Conservation (phyloP, 2,329 filamentous ascomycete genomes). For the Colletotrichum trifolii region DNA sequence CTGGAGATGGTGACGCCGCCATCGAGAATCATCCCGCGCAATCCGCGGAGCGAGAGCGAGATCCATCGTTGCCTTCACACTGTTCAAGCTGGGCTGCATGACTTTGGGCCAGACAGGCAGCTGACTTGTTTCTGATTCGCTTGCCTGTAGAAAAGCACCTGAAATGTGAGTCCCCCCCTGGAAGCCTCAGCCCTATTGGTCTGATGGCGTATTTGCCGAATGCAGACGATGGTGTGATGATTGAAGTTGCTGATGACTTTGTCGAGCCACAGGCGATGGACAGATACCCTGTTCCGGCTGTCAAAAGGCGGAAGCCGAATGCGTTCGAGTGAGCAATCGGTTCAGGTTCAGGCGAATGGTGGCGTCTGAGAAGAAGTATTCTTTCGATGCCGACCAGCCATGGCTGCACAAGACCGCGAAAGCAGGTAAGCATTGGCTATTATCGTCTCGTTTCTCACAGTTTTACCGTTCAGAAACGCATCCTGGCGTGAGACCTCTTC, state of each 20-base stretch:
- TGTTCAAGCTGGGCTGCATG: not conserved
- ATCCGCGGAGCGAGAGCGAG: too few relatives aligned
- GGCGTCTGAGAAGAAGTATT: slow-evolving; percentile 6
- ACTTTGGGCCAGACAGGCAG: not conserved
- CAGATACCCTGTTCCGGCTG: slow-evolving; percentile 19
- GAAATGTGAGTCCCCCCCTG: slow-evolving; percentile 7
- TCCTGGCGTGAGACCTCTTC: not conserved
- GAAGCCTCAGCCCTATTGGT: not conserved
- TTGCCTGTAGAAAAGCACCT: slow-evolving; percentile 10
- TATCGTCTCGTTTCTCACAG: too few relatives aligned
- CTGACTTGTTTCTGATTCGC: not conserved
- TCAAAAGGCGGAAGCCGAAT: slow-evolving; percentile 14
- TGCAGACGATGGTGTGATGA: not conserved
- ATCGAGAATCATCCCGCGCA: too few relatives aligned
- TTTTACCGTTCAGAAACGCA: not conserved
- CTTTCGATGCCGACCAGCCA: slow-evolving; percentile 18
- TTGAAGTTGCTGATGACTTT: not conserved
- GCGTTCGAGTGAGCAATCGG: slow-evolving; percentile 12
- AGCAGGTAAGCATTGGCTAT: not conserved
- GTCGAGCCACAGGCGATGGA: slow-evolving; percentile 9
- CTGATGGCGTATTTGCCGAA: not conserved
- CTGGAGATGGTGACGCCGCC: too few relatives aligned
- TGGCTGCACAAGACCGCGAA: slow-evolving; percentile 5
- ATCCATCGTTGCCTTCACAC: too few relatives aligned
- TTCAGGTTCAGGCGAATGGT: slow-evolving; percentile 25